Conservation (phyloP, 2,329 filamentous ascomycete genomes). For the Graphilbum ipis-grandicollis region DNA sequence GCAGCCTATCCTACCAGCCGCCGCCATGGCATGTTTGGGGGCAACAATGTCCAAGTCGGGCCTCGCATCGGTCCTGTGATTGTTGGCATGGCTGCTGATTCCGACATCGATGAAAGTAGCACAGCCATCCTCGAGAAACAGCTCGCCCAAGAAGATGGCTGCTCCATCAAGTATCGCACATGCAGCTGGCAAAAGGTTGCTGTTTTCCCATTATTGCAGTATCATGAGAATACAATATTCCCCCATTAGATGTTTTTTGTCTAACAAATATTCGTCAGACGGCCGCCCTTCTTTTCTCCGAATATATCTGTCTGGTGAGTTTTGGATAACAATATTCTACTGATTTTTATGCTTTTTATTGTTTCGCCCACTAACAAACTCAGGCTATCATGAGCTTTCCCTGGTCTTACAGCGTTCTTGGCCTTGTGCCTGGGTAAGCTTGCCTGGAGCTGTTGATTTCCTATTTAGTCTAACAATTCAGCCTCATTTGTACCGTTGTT, state of each 20-base stretch:
- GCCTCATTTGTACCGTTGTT: conserved; percentile 62
- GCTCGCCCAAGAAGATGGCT: conserved; percentile 57
- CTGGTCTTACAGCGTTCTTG: conserved; percentile 77
- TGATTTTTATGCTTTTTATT: too few relatives aligned
- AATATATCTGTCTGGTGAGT: conserved; percentile 68
- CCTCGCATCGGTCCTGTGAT: conserved; percentile 32
- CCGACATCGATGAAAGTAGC: conserved; percentile 27
- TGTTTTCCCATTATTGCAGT: too few relatives aligned
- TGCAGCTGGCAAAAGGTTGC: conserved; percentile 83
- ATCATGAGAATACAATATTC: too few relatives aligned
- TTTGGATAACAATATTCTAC: too few relatives aligned
- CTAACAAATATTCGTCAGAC: too few relatives aligned
- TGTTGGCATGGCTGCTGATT: conserved; percentile 15
- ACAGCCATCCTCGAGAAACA: conserved; percentile 42
- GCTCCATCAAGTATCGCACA: conserved; percentile 78
- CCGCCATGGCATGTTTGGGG: conserved; percentile 21
- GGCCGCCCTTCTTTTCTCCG: conserved; percentile 75
- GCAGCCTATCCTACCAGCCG: conserved; percentile 10
- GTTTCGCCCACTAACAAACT: neutral
- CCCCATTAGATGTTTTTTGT: too few relatives aligned
- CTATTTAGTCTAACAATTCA: too few relatives aligned
- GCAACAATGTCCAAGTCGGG: conserved; percentile 24
- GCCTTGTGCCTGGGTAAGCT: conserved; percentile 56
- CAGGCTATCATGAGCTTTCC: conserved; percentile 83
- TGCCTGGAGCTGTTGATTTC: neutral